Conservation (phyloP, 257 asterid genomes). For the Solanum tacnaense region DNA sequence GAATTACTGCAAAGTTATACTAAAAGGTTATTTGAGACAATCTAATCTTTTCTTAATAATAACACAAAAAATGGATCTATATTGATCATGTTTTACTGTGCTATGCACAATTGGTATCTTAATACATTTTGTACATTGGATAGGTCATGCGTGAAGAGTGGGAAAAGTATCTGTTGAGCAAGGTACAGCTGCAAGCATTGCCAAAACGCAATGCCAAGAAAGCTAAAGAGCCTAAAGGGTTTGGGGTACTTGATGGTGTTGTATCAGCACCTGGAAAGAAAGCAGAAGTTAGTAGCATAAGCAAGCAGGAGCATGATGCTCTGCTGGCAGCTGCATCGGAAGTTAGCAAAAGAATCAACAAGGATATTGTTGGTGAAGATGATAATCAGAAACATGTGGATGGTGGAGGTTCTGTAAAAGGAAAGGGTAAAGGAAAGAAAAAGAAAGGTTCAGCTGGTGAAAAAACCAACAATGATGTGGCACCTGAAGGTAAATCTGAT, state of each 20-base stretch:
- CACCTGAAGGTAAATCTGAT: constrained; percentile 28
- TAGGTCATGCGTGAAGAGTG: constrained; percentile 92
- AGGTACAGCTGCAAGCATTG: constrained; percentile 81
- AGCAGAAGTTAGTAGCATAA: constrained; percentile 65
- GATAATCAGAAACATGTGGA: constrained; percentile 12
- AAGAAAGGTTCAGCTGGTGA: constrained; percentile 30
- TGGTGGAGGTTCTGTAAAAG: constrained; percentile 27
- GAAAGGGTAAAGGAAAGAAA: constrained; percentile 30
- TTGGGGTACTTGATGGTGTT: constrained; percentile 82
- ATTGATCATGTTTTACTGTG: background rate
- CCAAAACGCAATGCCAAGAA: constrained; percentile 77
- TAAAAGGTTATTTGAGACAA: background rate
- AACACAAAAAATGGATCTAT: background rate
- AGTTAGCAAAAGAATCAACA: constrained; percentile 44
- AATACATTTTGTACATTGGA: background rate
- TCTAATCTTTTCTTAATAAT: background rate
- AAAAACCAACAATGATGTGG: constrained; percentile 29
- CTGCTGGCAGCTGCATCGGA: constrained; percentile 71
- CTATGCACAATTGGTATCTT: background rate
- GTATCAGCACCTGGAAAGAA: constrained; percentile 48
- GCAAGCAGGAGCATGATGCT: constrained; percentile 85
- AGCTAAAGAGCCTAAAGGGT: constrained; percentile 70
- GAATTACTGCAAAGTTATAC: background rate
- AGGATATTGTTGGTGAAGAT: constrained; percentile 25
- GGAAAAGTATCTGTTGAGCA: constrained; percentile 87